phyloP scores from a whole-genome alignment of 192 early-diverging fungal species.

The Coemansia sp. region DNA sequence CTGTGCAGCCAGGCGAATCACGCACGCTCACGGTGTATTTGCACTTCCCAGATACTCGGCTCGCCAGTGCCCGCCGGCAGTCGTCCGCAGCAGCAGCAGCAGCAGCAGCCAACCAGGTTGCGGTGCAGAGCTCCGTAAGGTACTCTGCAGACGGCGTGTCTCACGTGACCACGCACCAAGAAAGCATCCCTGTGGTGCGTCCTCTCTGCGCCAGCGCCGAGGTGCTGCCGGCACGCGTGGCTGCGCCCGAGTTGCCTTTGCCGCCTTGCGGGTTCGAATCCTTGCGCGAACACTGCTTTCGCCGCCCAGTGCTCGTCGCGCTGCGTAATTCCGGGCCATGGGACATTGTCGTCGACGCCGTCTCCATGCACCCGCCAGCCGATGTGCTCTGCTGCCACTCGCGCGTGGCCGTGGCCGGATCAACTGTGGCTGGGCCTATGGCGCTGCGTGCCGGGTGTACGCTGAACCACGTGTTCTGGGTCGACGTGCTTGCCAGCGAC shows the following conservation, averaged over 20 bases:
- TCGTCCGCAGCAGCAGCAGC: too few species aligned
- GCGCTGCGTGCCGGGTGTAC: neutral
- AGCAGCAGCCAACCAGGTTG: too few species aligned
- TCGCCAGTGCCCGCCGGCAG: conserved; percentile 6
- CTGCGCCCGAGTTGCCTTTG: conserved; percentile 8
- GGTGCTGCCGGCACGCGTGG: conserved; percentile 11
- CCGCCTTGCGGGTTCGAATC: too few species aligned
- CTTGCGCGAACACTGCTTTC: conserved; percentile 30
- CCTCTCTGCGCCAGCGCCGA: conserved; percentile 17
- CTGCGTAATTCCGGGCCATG: conserved; percentile 31
- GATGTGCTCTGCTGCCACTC: too few species aligned
- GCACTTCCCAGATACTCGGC: conserved; percentile 11
- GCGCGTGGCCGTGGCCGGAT: conserved; percentile 16
- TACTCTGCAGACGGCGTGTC: too few species aligned
- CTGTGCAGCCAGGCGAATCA: conserved; percentile 7
- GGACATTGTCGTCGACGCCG: conserved; percentile 8
- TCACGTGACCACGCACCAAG: conserved; percentile 2
- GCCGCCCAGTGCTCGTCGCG: conserved; percentile 23
- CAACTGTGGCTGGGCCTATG: neutral
- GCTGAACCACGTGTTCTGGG: conserved; percentile 31
- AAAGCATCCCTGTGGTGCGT: conserved; percentile 17
- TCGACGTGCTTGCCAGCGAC: conserved; percentile 27
- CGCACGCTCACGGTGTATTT: conserved; percentile 16
- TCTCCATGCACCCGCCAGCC: conserved; percentile 12
- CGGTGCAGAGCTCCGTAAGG: too few species aligned